These are phyloP conservation scores for Cicer chorassanicum DNA, from an alignment of 306 rosid genomes.

Conservation along the genomic window DNA sequence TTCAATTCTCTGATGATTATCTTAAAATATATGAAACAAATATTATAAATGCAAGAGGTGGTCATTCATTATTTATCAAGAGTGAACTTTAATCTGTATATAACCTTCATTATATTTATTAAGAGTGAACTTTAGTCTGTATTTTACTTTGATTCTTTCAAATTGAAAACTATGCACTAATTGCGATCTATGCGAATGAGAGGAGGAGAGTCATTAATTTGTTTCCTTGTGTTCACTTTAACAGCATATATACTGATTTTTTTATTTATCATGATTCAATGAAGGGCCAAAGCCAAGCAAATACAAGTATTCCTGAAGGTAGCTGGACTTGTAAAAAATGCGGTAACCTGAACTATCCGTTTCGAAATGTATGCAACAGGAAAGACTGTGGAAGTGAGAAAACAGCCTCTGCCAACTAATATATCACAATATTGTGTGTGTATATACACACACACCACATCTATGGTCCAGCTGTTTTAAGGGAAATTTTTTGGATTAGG, in stretches of 20 bases:
- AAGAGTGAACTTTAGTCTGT: too few relatives aligned
- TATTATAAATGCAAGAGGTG: constrained; percentile 1
- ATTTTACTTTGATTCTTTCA: background rate
- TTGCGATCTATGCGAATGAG: background rate
- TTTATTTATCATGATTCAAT: background rate
- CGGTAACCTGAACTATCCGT: constrained; percentile 59
- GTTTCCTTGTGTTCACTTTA: constrained; percentile 1
- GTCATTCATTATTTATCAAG: background rate
- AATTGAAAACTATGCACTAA: background rate
- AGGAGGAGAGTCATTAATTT: background rate
- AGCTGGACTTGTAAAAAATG: constrained; percentile 57
- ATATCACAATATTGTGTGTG: constrained; percentile 18
- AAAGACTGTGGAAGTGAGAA: constrained; percentile 55
- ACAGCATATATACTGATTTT: background rate
- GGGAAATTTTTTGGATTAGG: constrained; percentile 33
- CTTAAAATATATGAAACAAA: constrained; percentile 2
- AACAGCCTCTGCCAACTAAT: constrained; percentile 47
- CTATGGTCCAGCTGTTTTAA: constrained; percentile 35
- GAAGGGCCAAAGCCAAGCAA: constrained; percentile 48
- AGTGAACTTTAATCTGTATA: background rate
- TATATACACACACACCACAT: background rate
- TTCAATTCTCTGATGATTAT: constrained; percentile 3
- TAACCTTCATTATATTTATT: too few relatives aligned
- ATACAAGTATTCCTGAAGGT: constrained; percentile 51
- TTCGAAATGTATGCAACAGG: constrained; percentile 55